Conservation (phyloP, 805 yeast species). For the Pichia cephalocereana region DNA sequence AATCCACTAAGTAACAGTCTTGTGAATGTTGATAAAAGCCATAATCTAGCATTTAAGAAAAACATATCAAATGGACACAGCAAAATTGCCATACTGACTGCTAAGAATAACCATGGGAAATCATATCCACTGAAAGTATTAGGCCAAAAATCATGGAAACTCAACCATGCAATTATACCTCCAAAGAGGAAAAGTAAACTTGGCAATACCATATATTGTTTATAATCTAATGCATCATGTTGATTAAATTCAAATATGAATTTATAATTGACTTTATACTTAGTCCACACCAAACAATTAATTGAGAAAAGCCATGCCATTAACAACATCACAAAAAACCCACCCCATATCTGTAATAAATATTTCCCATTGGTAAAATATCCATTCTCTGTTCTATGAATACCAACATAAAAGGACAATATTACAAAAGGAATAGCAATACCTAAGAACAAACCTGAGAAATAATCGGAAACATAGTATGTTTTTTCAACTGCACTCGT, state of each 20-base stretch:
- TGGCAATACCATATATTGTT: slow-evolving; percentile 60
- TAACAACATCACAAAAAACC: slow-evolving; percentile 62
- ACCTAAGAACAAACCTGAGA: slow-evolving; percentile 64
- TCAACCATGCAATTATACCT: slow-evolving; percentile 62
- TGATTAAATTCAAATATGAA: slow-evolving; percentile 86
- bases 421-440: slow-evolving; percentile 58
- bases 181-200: slow-evolving; percentile 47
- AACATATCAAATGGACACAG: slow-evolving; percentile 54
- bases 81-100: slow-evolving; percentile 36
- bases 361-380: slow-evolving; percentile 46
- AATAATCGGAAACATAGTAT: slow-evolving; percentile 42
- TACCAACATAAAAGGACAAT: slow-evolving; percentile 41
- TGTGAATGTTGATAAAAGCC: slow-evolving; percentile 67
- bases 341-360: slow-evolving; percentile 86
- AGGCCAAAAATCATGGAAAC: slow-evolving; percentile 66
- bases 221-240: slow-evolving; percentile 52
- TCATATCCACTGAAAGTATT: slow-evolving; percentile 49
- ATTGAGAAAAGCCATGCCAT: slow-evolving; percentile 55
- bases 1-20: slow-evolving; percentile 74
- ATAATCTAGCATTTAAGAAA: slow-evolving; percentile 57
- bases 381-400: slow-evolving; percentile 28
- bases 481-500: slow-evolving; percentile 30
- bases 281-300: slow-evolving; percentile 65
- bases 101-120: slow-evolving; percentile 75
- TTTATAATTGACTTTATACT: slow-evolving; percentile 73